phyloP scores from a whole-genome alignment of 305 asterid species.

The Fraxinus sp. region DNA sequence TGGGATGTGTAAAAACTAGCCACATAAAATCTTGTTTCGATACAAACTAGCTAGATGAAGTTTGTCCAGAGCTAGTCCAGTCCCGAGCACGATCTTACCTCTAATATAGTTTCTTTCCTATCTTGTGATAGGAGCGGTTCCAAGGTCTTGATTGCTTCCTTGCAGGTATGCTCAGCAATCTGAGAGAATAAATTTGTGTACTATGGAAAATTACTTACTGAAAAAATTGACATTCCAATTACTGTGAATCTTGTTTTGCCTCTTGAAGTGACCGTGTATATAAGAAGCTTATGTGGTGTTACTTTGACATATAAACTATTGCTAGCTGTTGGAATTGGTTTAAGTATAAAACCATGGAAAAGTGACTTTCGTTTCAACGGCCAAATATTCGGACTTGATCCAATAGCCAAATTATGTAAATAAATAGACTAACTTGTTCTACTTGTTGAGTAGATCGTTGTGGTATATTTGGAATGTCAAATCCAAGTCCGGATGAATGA shows the following conservation, averaged over 20 bases:
- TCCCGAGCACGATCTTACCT: background rate
- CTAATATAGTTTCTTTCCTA: background rate
- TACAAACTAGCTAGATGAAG: background rate
- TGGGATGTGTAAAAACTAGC: background rate
- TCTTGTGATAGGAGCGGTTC: constrained; percentile 69
- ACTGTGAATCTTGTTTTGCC: background rate
- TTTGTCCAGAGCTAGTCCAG: background rate
- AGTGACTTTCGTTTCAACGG: too few species aligned
- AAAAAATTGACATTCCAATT: background rate
- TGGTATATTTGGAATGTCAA: too few species aligned
- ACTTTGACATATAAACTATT: background rate
- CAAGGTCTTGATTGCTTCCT: constrained; percentile 94
- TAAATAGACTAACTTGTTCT: too few species aligned
- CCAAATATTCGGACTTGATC: too few species aligned
- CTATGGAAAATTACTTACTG: background rate
- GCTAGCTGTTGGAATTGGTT: background rate
- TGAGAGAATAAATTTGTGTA: background rate
- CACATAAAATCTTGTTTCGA: background rate
- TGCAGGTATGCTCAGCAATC: constrained; percentile 56
- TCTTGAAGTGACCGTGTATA: background rate
- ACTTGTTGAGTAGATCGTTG: too few species aligned
- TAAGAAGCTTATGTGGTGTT: background rate
- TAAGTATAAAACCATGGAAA: too few species aligned
- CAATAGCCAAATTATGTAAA: too few species aligned
- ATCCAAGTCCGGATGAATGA: too few species aligned